Evolutionary conservation across 371 early-diverging fungal species (phyloP).

Genomic region (Mucor circinelloides): DNA sequence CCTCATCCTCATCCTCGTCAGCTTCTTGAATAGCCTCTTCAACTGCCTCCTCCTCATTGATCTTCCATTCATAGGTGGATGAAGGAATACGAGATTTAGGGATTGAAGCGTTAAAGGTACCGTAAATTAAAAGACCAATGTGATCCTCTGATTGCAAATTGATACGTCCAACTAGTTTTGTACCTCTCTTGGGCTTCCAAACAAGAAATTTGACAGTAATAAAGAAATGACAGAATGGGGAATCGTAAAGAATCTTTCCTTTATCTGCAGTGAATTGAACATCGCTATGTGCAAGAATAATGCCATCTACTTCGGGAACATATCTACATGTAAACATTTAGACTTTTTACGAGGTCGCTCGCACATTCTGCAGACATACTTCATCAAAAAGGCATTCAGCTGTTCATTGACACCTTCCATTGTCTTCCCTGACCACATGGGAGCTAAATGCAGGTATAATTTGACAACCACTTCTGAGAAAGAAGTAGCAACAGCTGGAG

Average conservation of each 20-base stretch:
- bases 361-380: constrained; percentile 43
- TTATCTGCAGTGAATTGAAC: constrained; percentile 59
- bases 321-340: constrained; percentile 53
- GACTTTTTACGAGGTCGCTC: neutral
- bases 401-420: constrained; percentile 80
- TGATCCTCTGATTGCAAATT: constrained; percentile 95
- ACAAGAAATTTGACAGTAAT: constrained; percentile 73
- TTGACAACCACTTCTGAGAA: constrained; percentile 65
- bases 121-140: constrained; percentile 89
- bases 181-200: constrained; percentile 82
- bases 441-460: constrained; percentile 76
- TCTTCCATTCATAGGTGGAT: constrained; percentile 72
- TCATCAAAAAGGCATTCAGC: constrained; percentile 85
- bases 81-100: constrained; percentile 79
- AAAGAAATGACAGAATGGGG: constrained; percentile 82
- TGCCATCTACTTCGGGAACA: constrained; percentile 85
- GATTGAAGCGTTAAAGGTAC: constrained; percentile 95
- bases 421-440: constrained; percentile 68
- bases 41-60: constrained; percentile 37
- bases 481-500: constrained; percentile 24
- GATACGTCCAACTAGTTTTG: constrained; percentile 81
- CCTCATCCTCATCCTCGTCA: constrained; percentile 23
- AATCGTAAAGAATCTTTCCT: constrained; percentile 81
- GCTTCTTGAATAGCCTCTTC: constrained; percentile 40
- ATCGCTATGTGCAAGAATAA: constrained; percentile 82